phyloP scores from a whole-genome alignment of 352 stramenopile species.

The Blastocystis sp. region DNA sequence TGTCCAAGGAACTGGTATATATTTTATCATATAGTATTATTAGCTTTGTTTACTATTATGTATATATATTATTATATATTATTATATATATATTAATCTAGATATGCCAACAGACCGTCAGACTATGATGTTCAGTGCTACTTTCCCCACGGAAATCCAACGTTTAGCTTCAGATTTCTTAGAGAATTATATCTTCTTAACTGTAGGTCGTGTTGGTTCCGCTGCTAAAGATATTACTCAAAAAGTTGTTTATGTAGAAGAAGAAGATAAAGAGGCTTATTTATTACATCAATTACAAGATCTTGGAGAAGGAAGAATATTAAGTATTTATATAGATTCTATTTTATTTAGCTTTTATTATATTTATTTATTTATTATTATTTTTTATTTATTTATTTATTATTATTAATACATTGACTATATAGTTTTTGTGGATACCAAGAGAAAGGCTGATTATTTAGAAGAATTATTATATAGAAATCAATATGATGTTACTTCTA shows the following conservation, averaged over 20 bases:
- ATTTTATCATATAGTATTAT: neutral
- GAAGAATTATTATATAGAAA: conserved; percentile 76
- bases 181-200: conserved; percentile 94
- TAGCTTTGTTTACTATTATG: no score
- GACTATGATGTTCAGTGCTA: conserved; percentile 98
- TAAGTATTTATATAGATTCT: no score
- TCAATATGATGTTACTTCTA: conserved; percentile 70
- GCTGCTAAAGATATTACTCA: conserved; percentile 93
- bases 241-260: conserved; percentile 80
- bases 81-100: no score
- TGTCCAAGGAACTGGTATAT: conserved; percentile 71
- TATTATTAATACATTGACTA: conserved; percentile 52
- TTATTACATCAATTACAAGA: conserved; percentile 80
- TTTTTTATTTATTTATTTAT: conserved; percentile 42
- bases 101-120: conserved; percentile 61
- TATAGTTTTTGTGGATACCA: conserved; percentile 95
- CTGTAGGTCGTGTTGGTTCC: conserved; percentile 82
- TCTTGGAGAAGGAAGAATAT: conserved; percentile 51
- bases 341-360: no score
- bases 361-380: neutral
- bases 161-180: conserved; percentile 85
- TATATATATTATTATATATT: no score
- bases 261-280: conserved; percentile 81
- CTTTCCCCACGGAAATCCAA: conserved; percentile 89
- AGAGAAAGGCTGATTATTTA: conserved; percentile 79